Percentiles rank a stretch among this genome's conserved stretches.
Evolutionary conservation across 352 stramenopile genomes (phyloP).

Genomic region (Globisporangium radiosum): DNA sequence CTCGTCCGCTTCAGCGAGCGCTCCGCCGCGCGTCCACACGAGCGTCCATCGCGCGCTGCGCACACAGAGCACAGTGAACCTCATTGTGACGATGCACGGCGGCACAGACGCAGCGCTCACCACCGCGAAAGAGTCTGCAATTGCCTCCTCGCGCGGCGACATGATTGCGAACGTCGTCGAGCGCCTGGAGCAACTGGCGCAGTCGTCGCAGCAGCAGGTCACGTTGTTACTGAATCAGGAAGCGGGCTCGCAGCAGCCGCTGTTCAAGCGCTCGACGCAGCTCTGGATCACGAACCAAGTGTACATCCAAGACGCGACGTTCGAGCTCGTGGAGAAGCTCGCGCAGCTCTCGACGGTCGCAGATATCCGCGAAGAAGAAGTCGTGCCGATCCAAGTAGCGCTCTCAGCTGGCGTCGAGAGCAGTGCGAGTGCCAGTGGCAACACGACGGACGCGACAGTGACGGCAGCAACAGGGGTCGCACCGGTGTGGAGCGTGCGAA

Average conservation of each 20-base stretch:
- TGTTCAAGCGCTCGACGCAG: conserved; percentile 3
- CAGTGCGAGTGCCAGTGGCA: background rate
- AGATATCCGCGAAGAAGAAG: conserved; percentile 12
- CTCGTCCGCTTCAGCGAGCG: background rate
- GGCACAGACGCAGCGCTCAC: conserved; percentile 3
- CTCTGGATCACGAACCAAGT: conserved; percentile 24
- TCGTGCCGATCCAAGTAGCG: background rate
- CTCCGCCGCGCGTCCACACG: conserved; percentile 7
- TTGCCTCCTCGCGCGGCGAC: conserved; percentile 4
- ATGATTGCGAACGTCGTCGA: conserved; percentile 11
- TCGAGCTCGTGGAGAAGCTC: conserved; percentile 19
- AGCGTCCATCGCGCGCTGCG: conserved; percentile 18
- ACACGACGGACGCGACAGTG: conserved; percentile 19
- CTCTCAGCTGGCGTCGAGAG: background rate
- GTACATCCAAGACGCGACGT: conserved; percentile 16
- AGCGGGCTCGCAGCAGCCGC: background rate
- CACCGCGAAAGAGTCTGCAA: conserved; percentile 7
- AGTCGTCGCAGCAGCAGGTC: conserved; percentile 8
- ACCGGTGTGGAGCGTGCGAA: conserved; percentile 39
- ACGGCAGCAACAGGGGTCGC: background rate
- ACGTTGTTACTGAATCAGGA: conserved; percentile 6
- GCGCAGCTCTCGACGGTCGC: conserved; percentile 7
- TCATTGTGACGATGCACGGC: conserved; percentile 17
- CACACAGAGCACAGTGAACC: conserved; percentile 16
- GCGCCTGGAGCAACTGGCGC: conserved; percentile 5